Base-by-base conservation (phyloP, 2,329 filamentous ascomycete genomes). In the Hypoxylon sp. region DNA sequence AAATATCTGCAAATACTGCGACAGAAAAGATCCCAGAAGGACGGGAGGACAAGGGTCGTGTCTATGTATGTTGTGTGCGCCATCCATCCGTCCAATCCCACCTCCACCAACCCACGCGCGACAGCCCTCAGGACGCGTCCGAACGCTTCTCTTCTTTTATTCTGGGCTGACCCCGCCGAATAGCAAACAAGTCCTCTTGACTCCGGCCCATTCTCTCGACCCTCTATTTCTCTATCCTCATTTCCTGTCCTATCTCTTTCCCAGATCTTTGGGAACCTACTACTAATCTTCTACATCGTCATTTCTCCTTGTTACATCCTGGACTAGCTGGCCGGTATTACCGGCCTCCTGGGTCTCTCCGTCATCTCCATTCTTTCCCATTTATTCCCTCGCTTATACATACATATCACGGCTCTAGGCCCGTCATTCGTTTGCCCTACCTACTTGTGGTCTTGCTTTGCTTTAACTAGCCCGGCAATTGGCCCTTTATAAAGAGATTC, bases 51-150 rank as follows among this genome's bases (percentile, higher is more conserved):
- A 53, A 62, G 68, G 65, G 59, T 68, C 42, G 50, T 68, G 57
- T 57, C 37, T 42, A 55, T 19, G 27, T 62, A 62, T 65, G 58
- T 69, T 66, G 62, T 68, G 65, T 70, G 47, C 32, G 32, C 32
- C 32, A 35, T 35, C 58, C 58, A 64, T 69, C 67, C 62, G 60
- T 64, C 55, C 70, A 64, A 70, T 72, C 61, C 65, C 19, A 65
- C 62, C 47, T 68, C 63, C 62, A 65, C 59, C 59, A 51, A 55
- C 44, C 55, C 62, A 63, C 61, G 57, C 68, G 68, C 68, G 57
- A 68, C 64, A 62, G 62, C 42, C 57, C 67, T 65, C 65, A 70
- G 58, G 48, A 73, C 71, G 69, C 71, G 71, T 73, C 69, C 54
- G 53, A 62, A 62, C 65, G 37, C 50, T 59, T 56, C 32, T 63